phyloP scores from a whole-genome alignment of 768 basidiomycete species.

The Amanita brunnescens region DNA sequence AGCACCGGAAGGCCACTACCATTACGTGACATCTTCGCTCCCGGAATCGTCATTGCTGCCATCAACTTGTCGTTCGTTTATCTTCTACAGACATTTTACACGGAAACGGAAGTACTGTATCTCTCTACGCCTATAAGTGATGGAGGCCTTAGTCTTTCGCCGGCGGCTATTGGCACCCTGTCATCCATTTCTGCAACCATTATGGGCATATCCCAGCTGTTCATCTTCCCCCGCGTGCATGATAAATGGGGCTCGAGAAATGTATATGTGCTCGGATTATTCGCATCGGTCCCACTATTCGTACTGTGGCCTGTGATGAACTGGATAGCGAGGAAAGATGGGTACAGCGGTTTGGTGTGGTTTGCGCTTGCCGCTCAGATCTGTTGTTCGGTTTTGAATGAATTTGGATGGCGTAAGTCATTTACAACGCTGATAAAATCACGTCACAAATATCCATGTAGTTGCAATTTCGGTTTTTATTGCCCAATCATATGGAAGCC shows the following conservation, averaged over 20 bases:
- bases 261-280: conserved; percentile 36
- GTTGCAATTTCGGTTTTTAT: too few species aligned
- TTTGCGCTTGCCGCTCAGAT: too few species aligned
- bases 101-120: too few species aligned
- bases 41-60: too few species aligned
- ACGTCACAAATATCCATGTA: background rate
- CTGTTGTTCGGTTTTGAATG: too few species aligned
- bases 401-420: too few species aligned
- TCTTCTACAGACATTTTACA: conserved; percentile 49
- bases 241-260: too few species aligned
- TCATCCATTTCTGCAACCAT: conserved; percentile 41
- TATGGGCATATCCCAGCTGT: conserved; percentile 46
- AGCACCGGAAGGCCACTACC: background rate
- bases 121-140: too few species aligned
- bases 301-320: too few species aligned
- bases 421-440: background rate
- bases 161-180: conserved; percentile 47
- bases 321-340: too few species aligned
- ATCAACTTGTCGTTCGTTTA: conserved; percentile 22
- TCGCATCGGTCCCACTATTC: conserved; percentile 15
- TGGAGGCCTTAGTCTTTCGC: conserved; percentile 50
- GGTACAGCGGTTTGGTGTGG: background rate
- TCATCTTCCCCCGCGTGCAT: too few species aligned
- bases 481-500: too few species aligned
- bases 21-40: background rate